A percentile compares a stretch with the other conserved stretches of the same genome.
phyloP scores from a whole-genome alignment of 2,329 filamentous ascomycete genomes.

The Colletotrichum ledebouriae region DNA sequence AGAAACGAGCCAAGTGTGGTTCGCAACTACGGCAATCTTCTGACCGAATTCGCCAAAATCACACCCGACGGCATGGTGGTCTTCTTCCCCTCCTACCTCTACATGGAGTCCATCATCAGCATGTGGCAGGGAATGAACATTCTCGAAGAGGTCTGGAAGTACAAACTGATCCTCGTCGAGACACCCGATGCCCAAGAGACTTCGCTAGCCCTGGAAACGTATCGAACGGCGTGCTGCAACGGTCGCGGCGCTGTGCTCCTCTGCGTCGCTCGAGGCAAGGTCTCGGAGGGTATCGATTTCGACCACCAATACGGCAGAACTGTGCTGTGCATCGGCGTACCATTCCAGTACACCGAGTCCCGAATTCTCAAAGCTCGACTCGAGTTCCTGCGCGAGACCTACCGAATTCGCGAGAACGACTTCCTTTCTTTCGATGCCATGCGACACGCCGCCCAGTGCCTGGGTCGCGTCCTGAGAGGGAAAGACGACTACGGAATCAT shows the following conservation, averaged over 20 bases:
- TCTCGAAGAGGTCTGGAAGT: slow-evolving; percentile 97
- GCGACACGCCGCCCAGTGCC: slow-evolving; percentile 97
- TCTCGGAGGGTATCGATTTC: slow-evolving; percentile 98
- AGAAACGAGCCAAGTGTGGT: slow-evolving; percentile 97
- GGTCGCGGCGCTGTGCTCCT: slow-evolving; percentile 93
- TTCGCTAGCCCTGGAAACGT: slow-evolving; percentile 93
- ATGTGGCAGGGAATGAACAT: slow-evolving; percentile 99
- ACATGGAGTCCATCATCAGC: slow-evolving; percentile 99
- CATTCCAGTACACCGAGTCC: slow-evolving; percentile 98
- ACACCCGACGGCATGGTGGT: slow-evolving; percentile 99
- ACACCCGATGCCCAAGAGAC: slow-evolving; percentile 98
- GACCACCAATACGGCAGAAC: slow-evolving; percentile 98
- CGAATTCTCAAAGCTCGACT: slow-evolving; percentile 95
- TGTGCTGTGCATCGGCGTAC: slow-evolving; percentile 95
- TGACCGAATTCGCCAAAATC: slow-evolving; percentile 95
- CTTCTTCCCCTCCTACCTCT: slow-evolving; percentile 98
- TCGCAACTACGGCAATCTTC: slow-evolving; percentile 91
- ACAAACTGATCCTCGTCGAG: slow-evolving; percentile 97
- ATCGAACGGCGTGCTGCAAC: slow-evolving; percentile 97
- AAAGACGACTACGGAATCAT: slow-evolving; percentile 99
- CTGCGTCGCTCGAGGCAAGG: slow-evolving; percentile 96
- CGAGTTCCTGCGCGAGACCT: slow-evolving; percentile 96
- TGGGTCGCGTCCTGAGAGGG: slow-evolving; percentile 92
- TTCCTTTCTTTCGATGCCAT: slow-evolving; percentile 99
- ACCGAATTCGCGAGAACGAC: slow-evolving; percentile 96